These are phyloP conservation scores for Hymenoscyphus infarciens DNA, from an alignment of 2,329 filamentous ascomycete species.

Conservation along the genomic window DNA sequence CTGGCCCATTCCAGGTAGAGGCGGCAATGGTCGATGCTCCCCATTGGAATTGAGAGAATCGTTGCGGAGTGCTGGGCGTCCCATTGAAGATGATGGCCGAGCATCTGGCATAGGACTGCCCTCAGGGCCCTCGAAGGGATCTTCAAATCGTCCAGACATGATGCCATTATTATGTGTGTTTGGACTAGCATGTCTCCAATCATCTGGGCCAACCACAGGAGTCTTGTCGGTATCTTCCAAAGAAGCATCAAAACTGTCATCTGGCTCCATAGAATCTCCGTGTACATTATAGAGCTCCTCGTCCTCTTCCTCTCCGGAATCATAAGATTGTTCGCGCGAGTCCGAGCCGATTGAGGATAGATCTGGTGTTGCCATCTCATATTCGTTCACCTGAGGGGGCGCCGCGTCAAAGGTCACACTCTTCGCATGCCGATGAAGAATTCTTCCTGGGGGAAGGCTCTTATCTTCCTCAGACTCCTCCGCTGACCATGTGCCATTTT, in stretches of 20 bases:
- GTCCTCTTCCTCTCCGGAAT: constrained; percentile 74
- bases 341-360: constrained; percentile 87
- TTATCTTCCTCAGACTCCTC: constrained; percentile 58
- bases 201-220: constrained; percentile 93
- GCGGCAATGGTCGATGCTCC: constrained; percentile 81
- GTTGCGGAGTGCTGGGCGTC: constrained; percentile 58
- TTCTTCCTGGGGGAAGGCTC: constrained; percentile 60
- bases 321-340: constrained; percentile 89
- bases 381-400: constrained; percentile 93
- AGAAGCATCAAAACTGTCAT: constrained; percentile 92
- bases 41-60: constrained; percentile 75
- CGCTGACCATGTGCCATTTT: constrained; percentile 65
- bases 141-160: constrained; percentile 42
- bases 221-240: constrained; percentile 96
- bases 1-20: constrained; percentile 65
- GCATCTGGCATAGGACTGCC: constrained; percentile 63
- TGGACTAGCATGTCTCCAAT: constrained; percentile 78
- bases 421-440: constrained; percentile 81
- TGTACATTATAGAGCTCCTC: constrained; percentile 55
- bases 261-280: constrained; percentile 55
- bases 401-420: constrained; percentile 96
- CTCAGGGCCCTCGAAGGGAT: constrained; percentile 62
- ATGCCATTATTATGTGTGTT: constrained; percentile 31
- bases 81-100: constrained; percentile 28
- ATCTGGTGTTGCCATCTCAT: constrained; percentile 95